phyloP scores from a whole-genome alignment of 192 early-diverging fungal genomes.

The Phlyctochytrium bullatum region DNA sequence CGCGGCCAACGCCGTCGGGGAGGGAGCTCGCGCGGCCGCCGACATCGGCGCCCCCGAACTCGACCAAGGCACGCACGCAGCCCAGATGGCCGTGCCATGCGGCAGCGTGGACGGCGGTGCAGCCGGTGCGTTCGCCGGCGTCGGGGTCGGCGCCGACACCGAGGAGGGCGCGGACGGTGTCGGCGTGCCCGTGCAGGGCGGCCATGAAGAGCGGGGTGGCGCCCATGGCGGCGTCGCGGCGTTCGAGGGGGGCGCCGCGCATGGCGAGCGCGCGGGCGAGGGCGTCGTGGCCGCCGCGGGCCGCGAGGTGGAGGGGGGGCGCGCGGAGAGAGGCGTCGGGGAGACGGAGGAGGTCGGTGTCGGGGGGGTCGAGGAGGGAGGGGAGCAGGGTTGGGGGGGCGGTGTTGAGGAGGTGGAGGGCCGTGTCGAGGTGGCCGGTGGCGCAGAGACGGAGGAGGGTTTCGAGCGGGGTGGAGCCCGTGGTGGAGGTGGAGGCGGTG shows the following conservation, averaged over 20 bases:
- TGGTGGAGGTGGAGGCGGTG: too few relatives aligned
- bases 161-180: not conserved
- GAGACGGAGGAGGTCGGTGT: not conserved
- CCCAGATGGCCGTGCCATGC: not conserved
- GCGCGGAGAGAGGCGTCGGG: not conserved
- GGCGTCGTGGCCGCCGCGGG: not conserved
- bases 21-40: not conserved
- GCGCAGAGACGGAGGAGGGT: too few relatives aligned
- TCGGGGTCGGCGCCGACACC: not conserved
- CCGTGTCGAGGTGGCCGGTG: not conserved
- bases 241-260: not conserved
- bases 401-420: not conserved
- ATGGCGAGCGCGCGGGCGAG: not conserved
- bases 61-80: not conserved
- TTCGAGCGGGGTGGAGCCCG: too few relatives aligned
- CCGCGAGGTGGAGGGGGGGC: not conserved
- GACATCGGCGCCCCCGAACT: not conserved
- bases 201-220: constrained; percentile 5
- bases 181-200: constrained; percentile 1
- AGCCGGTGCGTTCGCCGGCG: constrained; percentile 1
- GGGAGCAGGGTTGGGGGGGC: not conserved
- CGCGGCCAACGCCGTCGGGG: too few relatives aligned
- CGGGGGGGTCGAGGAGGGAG: not conserved
- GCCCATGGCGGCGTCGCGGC: not conserved
- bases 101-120: constrained; percentile 1